Conservation (phyloP, 345 rosid species). For the Melaleuca quinquenervia region DNA sequence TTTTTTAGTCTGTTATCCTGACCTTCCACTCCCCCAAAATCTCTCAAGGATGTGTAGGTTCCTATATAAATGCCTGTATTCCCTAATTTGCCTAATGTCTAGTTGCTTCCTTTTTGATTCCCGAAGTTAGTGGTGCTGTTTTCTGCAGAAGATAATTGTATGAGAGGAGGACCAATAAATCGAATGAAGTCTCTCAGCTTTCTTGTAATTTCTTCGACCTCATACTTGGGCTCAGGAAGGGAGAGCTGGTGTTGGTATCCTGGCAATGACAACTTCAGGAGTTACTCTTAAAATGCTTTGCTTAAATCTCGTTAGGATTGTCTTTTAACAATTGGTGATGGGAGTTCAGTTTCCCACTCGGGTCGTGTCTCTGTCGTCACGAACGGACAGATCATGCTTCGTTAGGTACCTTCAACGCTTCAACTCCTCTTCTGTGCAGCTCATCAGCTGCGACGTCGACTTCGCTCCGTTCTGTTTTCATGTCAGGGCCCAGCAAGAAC, state of each 20-base stretch:
- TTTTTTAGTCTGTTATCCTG: background rate
- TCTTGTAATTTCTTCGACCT: background rate
- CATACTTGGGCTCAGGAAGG: background rate
- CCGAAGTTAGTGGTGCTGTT: background rate
- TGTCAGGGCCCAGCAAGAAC: background rate
- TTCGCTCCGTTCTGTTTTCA: background rate
- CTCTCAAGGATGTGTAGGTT: background rate
- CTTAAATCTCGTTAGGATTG: background rate
- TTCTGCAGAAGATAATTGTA: background rate
- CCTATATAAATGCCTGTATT: background rate
- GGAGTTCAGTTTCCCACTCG: too few relatives aligned
- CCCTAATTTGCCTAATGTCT: background rate
- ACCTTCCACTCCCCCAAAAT: background rate
- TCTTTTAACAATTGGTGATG: background rate
- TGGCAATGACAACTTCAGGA: background rate
- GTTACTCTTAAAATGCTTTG: background rate
- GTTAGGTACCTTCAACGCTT: background rate
- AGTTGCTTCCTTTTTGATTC: background rate
- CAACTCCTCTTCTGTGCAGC: background rate
- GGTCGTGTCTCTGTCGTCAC: too few relatives aligned
- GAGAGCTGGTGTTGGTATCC: background rate
- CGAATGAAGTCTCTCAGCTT: background rate
- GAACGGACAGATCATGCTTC: background rate
- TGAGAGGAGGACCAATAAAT: background rate
- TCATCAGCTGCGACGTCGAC: background rate